Evolutionary conservation across 108 stramenopile species (phyloP), one percentile per base, ranked within the genome.

Genomic region (Discostella stelligeroides): DNA sequence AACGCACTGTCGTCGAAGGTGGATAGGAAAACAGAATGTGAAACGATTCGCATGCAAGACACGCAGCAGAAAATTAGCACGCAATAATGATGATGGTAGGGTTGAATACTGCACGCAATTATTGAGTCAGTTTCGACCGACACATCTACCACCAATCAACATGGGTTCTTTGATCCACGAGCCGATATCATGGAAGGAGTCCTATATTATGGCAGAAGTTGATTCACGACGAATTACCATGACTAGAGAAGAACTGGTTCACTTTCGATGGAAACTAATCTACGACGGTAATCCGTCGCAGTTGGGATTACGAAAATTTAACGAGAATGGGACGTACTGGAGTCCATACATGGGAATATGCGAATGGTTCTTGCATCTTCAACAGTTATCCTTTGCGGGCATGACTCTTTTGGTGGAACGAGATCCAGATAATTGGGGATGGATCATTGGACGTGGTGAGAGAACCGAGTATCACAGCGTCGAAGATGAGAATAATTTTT

Each of bases 131-230:
- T 73, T 64, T 18, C 17, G 38, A 13, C 40, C 8, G 34, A 50
- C 46, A 27, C 8, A 17, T 23, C 0, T 60, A 14, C 65, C 73
- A 14, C 48, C 65, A 47, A 24, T 74, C 5, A 74, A 74, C 64
- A 66, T 66, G 64, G 21, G 59, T 0, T 49, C 23, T 0, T 17
- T 66, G 17, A 66, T 66, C 17, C 63, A 74, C 46, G 45, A 42
- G 30, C 70, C 75, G 2, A 64, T 4, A 8, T 76, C 75, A 8
- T 76, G 75, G 75, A 76, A 70, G 48, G 75, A 76, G 42, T 25
- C 69, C 12, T 76, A 76, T 30, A 29, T 61, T 4, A 63, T 71
- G 69, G 75, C 75, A 40, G 75, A 76, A 58, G 57, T 71, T n/a
- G 68, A 76, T 49, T 70, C 69, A 6, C 58, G 60, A 8, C 68